Percentiles rank a stretch among this genome's conserved stretches.
phyloP scores from a whole-genome alignment of 495 filamentous ascomycete species.

The Collariella sp. region DNA sequence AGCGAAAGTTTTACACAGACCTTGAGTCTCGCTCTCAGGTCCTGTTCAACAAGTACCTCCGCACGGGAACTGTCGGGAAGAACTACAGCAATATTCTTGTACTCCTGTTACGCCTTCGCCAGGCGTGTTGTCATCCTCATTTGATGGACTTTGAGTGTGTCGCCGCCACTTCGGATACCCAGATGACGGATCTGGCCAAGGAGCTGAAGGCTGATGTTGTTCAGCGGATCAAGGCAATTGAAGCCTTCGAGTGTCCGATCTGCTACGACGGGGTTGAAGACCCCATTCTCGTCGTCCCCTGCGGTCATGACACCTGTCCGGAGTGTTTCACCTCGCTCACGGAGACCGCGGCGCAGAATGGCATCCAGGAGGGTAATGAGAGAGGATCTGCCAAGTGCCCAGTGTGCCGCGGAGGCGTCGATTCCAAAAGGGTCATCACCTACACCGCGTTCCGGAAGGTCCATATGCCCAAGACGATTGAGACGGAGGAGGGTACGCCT shows the following conservation, averaged over 20 bases:
- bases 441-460: slow-evolving; percentile 65
- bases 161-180: slow-evolving; percentile 39
- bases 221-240: slow-evolving; percentile 52
- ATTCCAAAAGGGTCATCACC: slow-evolving; percentile 62
- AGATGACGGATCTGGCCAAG: slow-evolving; percentile 58
- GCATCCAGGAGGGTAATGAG: slow-evolving; percentile 51
- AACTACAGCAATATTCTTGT: slow-evolving; percentile 82
- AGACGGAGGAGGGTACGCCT: not conserved
- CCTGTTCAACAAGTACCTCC: slow-evolving; percentile 70
- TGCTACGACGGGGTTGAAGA: slow-evolving; percentile 71
- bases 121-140: slow-evolving; percentile 88
- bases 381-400: slow-evolving; percentile 59
- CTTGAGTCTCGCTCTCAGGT: slow-evolving; percentile 60
- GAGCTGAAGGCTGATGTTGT: slow-evolving; percentile 54
- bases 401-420: slow-evolving; percentile 58
- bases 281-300: slow-evolving; percentile 73
- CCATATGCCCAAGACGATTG: slow-evolving; percentile 47
- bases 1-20: slow-evolving; percentile 60
- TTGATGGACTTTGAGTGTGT: slow-evolving; percentile 66
- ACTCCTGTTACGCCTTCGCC: slow-evolving; percentile 78
- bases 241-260: slow-evolving; percentile 62
- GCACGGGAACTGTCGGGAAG: slow-evolving; percentile 58
- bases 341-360: slow-evolving; percentile 43
- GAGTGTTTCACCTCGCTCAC: slow-evolving; percentile 71
- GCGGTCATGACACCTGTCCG: slow-evolving; percentile 72